Percentiles rank a stretch among this genome's conserved stretches.
These are phyloP conservation scores for Parachaetomium inaequale DNA, from an alignment of 495 filamentous ascomycete genomes.

Conservation along the genomic window DNA sequence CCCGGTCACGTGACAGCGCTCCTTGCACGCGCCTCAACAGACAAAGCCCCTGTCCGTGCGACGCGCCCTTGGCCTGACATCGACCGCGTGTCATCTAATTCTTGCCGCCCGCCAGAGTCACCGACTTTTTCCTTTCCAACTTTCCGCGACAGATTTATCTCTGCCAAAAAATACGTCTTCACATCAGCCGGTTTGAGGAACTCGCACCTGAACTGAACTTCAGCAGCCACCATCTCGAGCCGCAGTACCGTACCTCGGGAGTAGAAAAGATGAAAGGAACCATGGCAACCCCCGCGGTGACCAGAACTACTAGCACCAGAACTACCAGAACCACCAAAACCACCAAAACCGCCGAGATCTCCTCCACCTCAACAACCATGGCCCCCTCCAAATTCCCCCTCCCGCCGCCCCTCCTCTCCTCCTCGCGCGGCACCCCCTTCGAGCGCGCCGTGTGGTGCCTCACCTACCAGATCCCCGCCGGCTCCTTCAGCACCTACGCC, in stretches of 20 bases:
- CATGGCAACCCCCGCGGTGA: background rate
- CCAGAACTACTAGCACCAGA: background rate
- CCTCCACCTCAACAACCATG: conserved; percentile 5
- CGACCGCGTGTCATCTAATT: background rate
- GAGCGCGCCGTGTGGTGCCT: conserved; percentile 60
- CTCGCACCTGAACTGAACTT: background rate
- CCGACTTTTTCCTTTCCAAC: too few species aligned
- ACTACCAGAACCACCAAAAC: background rate
- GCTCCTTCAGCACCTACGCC: conserved; percentile 70
- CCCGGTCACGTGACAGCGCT: conserved; percentile 26
- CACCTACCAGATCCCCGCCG: conserved; percentile 66
- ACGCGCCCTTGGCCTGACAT: conserved; percentile 30
- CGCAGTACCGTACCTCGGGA: background rate
- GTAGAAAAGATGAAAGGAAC: background rate
- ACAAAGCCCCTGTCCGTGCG: background rate
- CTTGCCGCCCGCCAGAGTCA: background rate
- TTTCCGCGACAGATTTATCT: background rate
- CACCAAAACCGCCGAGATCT: conserved; percentile 6
- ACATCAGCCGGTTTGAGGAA: background rate
- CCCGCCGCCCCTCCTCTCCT: conserved; percentile 15
- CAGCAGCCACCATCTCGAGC: background rate
- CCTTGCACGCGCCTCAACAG: conserved; percentile 18
- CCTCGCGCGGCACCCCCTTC: conserved; percentile 48
- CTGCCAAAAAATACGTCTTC: too few species aligned
- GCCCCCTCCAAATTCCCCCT: conserved; percentile 2